Evolutionary conservation across 768 basidiomycete genomes (phyloP).

Genomic region (Amanita rubescens): DNA sequence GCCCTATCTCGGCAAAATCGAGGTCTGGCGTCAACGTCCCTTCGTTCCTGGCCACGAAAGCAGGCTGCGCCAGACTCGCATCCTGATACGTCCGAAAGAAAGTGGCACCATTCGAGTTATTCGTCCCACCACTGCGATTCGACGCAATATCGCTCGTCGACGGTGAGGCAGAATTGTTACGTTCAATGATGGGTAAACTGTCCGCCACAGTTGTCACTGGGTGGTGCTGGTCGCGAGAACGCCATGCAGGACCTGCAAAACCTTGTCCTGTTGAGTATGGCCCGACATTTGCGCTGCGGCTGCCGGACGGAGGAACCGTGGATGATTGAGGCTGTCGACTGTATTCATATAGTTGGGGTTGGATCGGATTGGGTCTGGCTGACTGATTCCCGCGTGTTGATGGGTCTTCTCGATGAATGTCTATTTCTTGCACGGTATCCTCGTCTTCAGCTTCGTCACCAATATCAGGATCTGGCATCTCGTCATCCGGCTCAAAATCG

Average conservation of each 20-base stretch:
- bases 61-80: conserved; percentile 23
- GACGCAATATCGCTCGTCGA: conserved; percentile 55
- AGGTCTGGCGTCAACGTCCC: conserved; percentile 67
- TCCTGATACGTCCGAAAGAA: conserved; percentile 57
- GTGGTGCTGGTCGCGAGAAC: conserved; percentile 24
- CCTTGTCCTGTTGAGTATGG: neutral
- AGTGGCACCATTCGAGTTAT: conserved; percentile 46
- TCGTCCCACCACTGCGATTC: conserved; percentile 43
- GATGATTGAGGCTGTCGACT: conserved; percentile 23
- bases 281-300: conserved; percentile 8
- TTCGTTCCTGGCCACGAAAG: conserved; percentile 24
- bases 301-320: conserved; percentile 19
- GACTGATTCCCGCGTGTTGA: conserved; percentile 7
- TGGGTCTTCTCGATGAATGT: conserved; percentile 10
- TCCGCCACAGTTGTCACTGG: conserved; percentile 25
- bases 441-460: conserved; percentile 25
- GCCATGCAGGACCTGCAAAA: conserved; percentile 28
- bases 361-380: conserved; percentile 13
- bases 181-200: conserved; percentile 55
- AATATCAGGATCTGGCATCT: conserved; percentile 36
- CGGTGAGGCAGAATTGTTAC: conserved; percentile 40
- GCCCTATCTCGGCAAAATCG: conserved; percentile 70
- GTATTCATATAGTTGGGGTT: conserved; percentile 26
- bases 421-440: conserved; percentile 20
- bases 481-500: conserved; percentile 41